Base-by-base conservation (phyloP, 805 yeast species). In the Lipomyces japonicus region DNA sequence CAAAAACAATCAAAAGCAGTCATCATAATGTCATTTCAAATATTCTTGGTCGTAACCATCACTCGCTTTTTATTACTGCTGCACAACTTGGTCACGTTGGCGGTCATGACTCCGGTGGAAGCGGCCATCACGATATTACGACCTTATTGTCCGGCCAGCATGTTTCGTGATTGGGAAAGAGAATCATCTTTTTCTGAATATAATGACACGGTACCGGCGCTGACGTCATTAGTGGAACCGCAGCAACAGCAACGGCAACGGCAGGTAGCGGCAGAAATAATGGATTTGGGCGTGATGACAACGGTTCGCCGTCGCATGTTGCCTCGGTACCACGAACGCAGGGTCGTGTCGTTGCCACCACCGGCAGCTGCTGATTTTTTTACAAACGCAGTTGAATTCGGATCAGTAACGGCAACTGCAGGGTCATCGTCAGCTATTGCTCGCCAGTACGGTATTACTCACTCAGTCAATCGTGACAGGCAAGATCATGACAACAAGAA, bases 141-240 rank as follows among this genome's bases (percentile, higher is more conserved):
- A 5, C 55, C 55, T n/a, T 38, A 35, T 12, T 50, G 55, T 34
- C 58, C 58, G 21, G 55, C 54, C 2, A 42, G 52, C 9, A 44
- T 47, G 19, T 53, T 53, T 39, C 18, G 35, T 7, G 55, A 50
- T 25, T 50, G 55, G 55, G 56, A 53, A 19, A 28, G 12, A 7
- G 10, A 28, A 10, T n/a, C 22, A 24, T 40, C 43, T 24, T 40
- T 34, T 4, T 26, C 42, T 39, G 24, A 12, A 30, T 39, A 26
- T n/a, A 23, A 16, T 39, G 1, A 5, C 24, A 9, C 42, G 24
- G 18, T 10, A 16, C 18, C 10, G 19, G 16, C 42, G 3, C 24
- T 24, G n/a, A 24, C 19, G 22, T 39, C 42, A 23, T 39, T 30
- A 19, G 28, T 26, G 23, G 30, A 30, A 9, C 24, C 21, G 3